These are phyloP conservation scores for Erucastrum elatum DNA, from an alignment of 345 rosid species.

Conservation along the genomic window DNA sequence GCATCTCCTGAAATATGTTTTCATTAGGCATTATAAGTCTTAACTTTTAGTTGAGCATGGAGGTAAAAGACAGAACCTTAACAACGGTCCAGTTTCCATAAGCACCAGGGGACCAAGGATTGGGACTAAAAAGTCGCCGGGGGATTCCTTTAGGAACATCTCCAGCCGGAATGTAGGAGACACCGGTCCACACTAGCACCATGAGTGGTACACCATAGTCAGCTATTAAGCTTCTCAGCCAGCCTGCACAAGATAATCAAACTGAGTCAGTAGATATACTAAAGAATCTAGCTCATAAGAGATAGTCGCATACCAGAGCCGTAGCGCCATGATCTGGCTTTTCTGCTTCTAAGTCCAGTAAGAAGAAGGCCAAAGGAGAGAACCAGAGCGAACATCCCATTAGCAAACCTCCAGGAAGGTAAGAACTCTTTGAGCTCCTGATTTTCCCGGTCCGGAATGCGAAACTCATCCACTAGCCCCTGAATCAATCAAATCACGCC, in stretches of 20 bases:
- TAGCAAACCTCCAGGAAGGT: slow-evolving; percentile 90
- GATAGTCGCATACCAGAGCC: slow-evolving; percentile 67
- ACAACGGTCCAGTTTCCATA: neutral
- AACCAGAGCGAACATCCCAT: slow-evolving; percentile 95
- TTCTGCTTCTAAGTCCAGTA: slow-evolving; percentile 78
- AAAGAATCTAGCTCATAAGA: slow-evolving; percentile 29
- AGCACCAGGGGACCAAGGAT: slow-evolving; percentile 1
- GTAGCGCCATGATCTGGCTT: slow-evolving; percentile 91
- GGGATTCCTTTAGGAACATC: slow-evolving; percentile 78
- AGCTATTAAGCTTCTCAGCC: slow-evolving; percentile 84
- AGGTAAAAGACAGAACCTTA: neutral
- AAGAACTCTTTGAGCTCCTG: slow-evolving; percentile 49
- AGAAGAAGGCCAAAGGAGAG: slow-evolving; percentile 87
- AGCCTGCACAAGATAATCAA: slow-evolving; percentile 51
- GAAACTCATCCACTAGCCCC: slow-evolving; percentile 93
- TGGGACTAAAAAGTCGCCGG: neutral
- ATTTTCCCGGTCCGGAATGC: slow-evolving; percentile 67
- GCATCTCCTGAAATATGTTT: neutral
- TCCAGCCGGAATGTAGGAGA: slow-evolving; percentile 75
- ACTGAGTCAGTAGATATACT: slow-evolving; percentile 23
- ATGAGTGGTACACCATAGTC: slow-evolving; percentile 95
- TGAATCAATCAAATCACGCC: slow-evolving; percentile 26
- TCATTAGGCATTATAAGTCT: neutral
- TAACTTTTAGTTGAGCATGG: neutral
- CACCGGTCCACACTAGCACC: slow-evolving; percentile 93